Conservation (phyloP, 495 filamentous ascomycete species). For the Beverwykella pulmonaria region DNA sequence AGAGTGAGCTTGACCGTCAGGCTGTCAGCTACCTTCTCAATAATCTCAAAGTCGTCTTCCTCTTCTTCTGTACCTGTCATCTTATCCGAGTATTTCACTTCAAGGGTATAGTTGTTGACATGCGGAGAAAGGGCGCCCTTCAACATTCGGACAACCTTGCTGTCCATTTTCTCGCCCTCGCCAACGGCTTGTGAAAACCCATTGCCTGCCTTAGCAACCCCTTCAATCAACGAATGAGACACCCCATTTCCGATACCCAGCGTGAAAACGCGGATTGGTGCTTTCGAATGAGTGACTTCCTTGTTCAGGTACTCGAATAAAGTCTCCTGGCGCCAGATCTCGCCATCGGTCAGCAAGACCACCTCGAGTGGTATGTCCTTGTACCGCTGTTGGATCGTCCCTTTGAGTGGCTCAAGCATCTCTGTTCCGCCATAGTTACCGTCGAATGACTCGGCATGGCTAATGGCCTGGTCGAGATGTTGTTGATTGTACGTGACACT, state of each 20-base stretch:
- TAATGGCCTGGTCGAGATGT: conserved; percentile 55
- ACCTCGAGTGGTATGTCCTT: conserved; percentile 61
- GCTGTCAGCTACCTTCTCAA: conserved; percentile 57
- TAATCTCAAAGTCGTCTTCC: conserved; percentile 59
- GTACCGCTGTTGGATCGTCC: conserved; percentile 55
- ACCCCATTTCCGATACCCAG: conserved; percentile 65
- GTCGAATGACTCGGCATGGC: conserved; percentile 52
- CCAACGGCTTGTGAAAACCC: conserved; percentile 67
- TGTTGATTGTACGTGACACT: conserved; percentile 58
- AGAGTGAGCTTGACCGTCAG: conserved; percentile 40
- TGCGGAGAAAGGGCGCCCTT: conserved; percentile 68
- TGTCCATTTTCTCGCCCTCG: conserved; percentile 60
- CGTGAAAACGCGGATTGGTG: conserved; percentile 63
- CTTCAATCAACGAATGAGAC: conserved; percentile 68
- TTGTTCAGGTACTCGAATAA: conserved; percentile 60
- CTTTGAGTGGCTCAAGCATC: conserved; percentile 58
- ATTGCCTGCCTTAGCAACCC: conserved; percentile 65
- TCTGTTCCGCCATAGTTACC: conserved; percentile 71
- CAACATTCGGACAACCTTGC: conserved; percentile 70
- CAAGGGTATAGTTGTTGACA: conserved; percentile 60
- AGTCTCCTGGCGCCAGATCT: conserved; percentile 61
- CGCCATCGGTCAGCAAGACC: conserved; percentile 71
- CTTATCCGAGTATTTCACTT: conserved; percentile 59
- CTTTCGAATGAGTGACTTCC: conserved; percentile 52
- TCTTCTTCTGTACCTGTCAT: conserved; percentile 16